Evolutionary conservation across 495 filamentous ascomycete species (phyloP).

Genomic region (Xylaria bambusicola): DNA sequence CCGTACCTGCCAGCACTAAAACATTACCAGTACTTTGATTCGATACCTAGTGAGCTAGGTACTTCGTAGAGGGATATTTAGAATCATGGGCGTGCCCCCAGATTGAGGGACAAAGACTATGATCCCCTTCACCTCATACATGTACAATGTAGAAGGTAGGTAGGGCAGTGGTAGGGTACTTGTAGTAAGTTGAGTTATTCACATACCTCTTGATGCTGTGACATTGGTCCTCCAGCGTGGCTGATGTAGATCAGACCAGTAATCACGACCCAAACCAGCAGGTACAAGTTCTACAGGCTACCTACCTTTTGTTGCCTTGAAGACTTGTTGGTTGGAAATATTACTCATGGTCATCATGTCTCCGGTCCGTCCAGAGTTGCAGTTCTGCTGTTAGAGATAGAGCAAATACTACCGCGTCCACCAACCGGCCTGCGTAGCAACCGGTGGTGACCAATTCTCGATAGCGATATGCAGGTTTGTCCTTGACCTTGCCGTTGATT

Average conservation of each 20-base stretch:
- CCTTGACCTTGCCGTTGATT: neutral
- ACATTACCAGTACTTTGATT: too few relatives aligned
- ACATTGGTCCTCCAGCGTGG: neutral
- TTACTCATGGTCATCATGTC: neutral
- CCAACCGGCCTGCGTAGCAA: too few relatives aligned
- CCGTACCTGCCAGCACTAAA: too few relatives aligned
- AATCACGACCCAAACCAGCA: neutral
- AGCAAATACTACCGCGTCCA: too few relatives aligned
- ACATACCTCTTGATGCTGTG: neutral
- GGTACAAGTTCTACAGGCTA: neutral
- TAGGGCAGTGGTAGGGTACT: too few relatives aligned
- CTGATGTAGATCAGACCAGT: neutral
- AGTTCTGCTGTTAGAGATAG: neutral
- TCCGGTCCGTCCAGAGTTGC: neutral
- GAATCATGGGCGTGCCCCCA: too few relatives aligned
- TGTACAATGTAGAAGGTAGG: too few relatives aligned
- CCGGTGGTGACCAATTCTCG: neutral
- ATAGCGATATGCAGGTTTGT: slow-evolving; percentile 9
- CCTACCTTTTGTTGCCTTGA: neutral
- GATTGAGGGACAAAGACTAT: too few relatives aligned
- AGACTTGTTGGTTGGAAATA: neutral
- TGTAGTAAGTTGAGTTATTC: neutral
- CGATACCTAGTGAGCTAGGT: too few relatives aligned
- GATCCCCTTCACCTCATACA: too few relatives aligned
- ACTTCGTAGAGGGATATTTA: too few relatives aligned